Conservation (phyloP, 1,284 basidiomycete genomes). For the Leccinum solheimii region DNA sequence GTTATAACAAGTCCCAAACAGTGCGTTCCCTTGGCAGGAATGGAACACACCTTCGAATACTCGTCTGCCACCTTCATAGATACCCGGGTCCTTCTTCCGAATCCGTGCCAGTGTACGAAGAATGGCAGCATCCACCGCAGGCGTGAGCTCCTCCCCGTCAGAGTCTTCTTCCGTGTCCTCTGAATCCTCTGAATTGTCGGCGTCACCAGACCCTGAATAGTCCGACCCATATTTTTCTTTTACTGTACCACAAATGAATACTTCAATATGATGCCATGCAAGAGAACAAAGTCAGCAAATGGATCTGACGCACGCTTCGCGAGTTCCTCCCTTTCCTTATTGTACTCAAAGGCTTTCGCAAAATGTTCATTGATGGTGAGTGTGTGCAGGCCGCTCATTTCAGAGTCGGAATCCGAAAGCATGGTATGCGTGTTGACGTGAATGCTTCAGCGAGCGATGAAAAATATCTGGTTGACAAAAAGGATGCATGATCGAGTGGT, state of each 20-base stretch:
- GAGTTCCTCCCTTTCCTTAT: constrained; percentile 83
- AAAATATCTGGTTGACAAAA: neutral
- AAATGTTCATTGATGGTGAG: constrained; percentile 81
- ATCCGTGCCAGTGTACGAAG: constrained; percentile 89
- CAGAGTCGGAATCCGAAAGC: constrained; percentile 51
- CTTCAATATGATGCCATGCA: neutral
- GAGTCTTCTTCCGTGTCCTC: constrained; percentile 90
- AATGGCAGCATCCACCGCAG: constrained; percentile 93
- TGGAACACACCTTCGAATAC: constrained; percentile 71
- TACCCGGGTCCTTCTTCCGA: constrained; percentile 78
- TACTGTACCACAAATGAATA: constrained; percentile 44
- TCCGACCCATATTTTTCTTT: constrained; percentile 87
- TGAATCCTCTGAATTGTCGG: constrained; percentile 66
- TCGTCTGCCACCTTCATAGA: constrained; percentile 71
- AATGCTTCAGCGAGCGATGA: neutral
- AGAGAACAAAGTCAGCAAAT: neutral
- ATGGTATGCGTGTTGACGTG: constrained; percentile 24
- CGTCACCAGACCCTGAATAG: constrained; percentile 59
- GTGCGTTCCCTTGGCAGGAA: neutral
- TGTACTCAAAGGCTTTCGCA: constrained; percentile 78
- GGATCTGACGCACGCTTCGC: constrained; percentile 57
- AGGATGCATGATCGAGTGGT: neutral
- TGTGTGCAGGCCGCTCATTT: constrained; percentile 44
- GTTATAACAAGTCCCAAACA: neutral
- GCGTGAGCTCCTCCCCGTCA: constrained; percentile 93